Conservation (phyloP, 352 stramenopile species). For the Labyrinthula sp. region DNA sequence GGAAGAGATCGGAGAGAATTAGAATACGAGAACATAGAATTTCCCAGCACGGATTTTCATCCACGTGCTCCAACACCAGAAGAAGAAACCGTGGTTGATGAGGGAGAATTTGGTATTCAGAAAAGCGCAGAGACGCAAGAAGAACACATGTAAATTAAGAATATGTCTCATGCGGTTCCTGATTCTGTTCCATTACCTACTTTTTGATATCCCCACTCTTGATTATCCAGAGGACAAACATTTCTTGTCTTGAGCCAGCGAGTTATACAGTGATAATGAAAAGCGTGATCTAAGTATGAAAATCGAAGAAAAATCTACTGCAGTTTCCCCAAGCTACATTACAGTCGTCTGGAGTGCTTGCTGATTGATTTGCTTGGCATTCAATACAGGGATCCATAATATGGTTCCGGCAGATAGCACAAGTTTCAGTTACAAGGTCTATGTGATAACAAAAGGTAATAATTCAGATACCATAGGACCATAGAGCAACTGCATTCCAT, state of each 20-base stretch:
- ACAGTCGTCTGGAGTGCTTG: slow-evolving; percentile 17
- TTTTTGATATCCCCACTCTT: slow-evolving; percentile 99
- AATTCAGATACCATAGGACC: slow-evolving; percentile 79
- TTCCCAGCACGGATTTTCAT: too few relatives aligned
- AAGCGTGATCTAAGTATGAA: slow-evolving; percentile 77
- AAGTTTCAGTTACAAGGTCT: slow-evolving; percentile 47
- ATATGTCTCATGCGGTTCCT: too few relatives aligned
- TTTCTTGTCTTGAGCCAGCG: slow-evolving; percentile 94
- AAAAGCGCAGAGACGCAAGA: too few relatives aligned
- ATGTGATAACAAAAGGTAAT: neutral
- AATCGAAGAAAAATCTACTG: slow-evolving; percentile 56
- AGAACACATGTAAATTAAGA: too few relatives aligned
- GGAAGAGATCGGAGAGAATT: too few relatives aligned
- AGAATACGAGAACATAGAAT: too few relatives aligned
- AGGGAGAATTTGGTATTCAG: too few relatives aligned
- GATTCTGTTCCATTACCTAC: too few relatives aligned
- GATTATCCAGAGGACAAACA: slow-evolving; percentile 96
- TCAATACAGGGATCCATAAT: slow-evolving; percentile 98
- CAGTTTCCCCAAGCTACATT: slow-evolving; percentile 25
- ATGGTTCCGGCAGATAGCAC: slow-evolving; percentile 96
- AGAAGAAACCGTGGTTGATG: too few relatives aligned
- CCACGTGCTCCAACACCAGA: too few relatives aligned
- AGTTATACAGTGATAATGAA: slow-evolving; percentile 99
- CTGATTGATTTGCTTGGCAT: slow-evolving; percentile 73
- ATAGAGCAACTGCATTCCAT: slow-evolving; percentile 95